Base-by-base conservation (phyloP, 1,284 basidiomycete genomes). In the Cutaneotrichosporon cavernicola region DNA sequence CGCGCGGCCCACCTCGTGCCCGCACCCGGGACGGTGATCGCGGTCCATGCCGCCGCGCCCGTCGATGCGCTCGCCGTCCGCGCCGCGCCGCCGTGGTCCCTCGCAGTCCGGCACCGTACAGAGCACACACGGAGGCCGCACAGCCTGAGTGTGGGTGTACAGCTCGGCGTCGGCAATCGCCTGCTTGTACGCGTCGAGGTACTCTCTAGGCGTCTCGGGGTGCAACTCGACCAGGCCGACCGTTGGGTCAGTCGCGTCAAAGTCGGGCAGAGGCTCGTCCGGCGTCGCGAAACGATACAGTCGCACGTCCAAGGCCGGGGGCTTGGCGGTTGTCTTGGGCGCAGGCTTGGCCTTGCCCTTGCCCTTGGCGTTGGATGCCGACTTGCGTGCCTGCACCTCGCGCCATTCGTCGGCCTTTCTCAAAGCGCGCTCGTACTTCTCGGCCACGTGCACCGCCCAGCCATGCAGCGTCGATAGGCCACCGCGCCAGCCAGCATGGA, bases 41-140 rank as follows among this genome's bases (percentile, higher is more conserved):
- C 72, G 70, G 57, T 56, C 60, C 75, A 75, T 76, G 21, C 76
- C 79, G 6, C 76, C 78, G 58, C 76, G 66, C 5, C 77, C 78
- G 65, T 81, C 79, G 51, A 78, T 69, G 55, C 72, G 73, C 61
- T 76, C 78, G 7, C 78, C 79, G 34, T 78, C 78, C 22, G 73
- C 76, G 14, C 77, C 78, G 43, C 72, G 66, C 56, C 78, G 73
- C 49, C 67, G 69, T 1, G 77, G 79, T 0, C 80, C 78, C 57
- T 81, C 79, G 59, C 77, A 80, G 60, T 80, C 80, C 8, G 79
- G 77, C 11, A 77, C 73, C 2, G 75, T 73, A 66, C 78, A 80
- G 26, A 79, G 63, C 10, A 76, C 67, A 58, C 74, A 77, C n/a
- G 70, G 74, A 31, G 76, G 69, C 4, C 68, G 62, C 5, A 64